These are phyloP conservation scores for Backusella liffmaniae DNA, from an alignment of 192 early-diverging fungal genomes.

Conservation along the genomic window DNA sequence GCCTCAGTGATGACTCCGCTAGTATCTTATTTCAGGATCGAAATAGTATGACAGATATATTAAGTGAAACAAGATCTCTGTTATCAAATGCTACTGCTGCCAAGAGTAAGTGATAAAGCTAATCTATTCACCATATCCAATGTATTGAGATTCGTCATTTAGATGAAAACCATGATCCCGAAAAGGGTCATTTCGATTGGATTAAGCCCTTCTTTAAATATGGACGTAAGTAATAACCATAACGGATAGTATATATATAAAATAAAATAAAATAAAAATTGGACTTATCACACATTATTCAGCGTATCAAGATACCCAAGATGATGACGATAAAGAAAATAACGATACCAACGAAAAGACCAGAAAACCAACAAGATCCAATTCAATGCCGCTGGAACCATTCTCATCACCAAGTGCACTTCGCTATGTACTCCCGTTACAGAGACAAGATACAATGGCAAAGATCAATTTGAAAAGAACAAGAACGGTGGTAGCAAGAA, in stretches of 20 bases:
- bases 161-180: neutral
- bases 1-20: neutral
- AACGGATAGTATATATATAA: neutral
- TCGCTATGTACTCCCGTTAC: constrained; percentile 21
- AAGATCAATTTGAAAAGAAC: constrained; percentile 18
- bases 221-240: neutral
- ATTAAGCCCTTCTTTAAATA: neutral
- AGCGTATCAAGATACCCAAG: neutral
- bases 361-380: neutral
- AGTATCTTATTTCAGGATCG: neutral
- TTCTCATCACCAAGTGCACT: neutral
- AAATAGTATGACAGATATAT: neutral
- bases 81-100: neutral
- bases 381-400: neutral
- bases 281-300: no score
- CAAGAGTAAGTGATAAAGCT: neutral
- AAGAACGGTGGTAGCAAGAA: neutral
- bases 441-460: constrained; percentile 23
- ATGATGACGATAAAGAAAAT: neutral
- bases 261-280: no score
- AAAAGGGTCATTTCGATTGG: neutral
- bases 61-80: neutral
- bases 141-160: neutral
- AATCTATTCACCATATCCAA: no score
- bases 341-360: neutral